A percentile compares a stretch with the other conserved stretches of the same genome.
Conservation (phyloP, 2,329 filamentous ascomycete species). For the Hymenoscyphus scutula region DNA sequence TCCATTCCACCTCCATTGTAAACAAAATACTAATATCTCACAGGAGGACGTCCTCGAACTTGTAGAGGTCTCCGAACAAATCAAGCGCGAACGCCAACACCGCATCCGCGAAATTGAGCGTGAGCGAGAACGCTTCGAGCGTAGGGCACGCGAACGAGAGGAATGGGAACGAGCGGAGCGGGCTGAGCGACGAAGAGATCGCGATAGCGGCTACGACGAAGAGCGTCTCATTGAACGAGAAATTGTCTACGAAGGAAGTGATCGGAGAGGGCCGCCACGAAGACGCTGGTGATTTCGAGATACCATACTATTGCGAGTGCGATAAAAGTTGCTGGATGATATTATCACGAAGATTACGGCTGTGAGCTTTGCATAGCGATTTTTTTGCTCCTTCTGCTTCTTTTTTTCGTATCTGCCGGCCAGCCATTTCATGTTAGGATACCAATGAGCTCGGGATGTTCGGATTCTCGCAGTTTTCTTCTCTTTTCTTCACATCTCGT, state of each 20-base stretch:
- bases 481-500: neutral
- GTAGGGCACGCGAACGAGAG: conserved; percentile 44
- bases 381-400: neutral
- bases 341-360: conserved; percentile 5
- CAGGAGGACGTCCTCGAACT: conserved; percentile 86
- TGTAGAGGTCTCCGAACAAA: conserved; percentile 78
- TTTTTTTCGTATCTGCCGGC: neutral
- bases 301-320: neutral
- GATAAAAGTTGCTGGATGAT: conserved; percentile 1
- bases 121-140: conserved; percentile 52
- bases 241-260: conserved; percentile 55
- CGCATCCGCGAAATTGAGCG: conserved; percentile 54
- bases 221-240: conserved; percentile 67
- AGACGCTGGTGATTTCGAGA: conserved; percentile 10
- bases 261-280: conserved; percentile 4
- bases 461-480: conserved; percentile 4
- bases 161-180: conserved; percentile 44
- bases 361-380: conserved; percentile 11
- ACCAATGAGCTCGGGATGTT: conserved; percentile 3
- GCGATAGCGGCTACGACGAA: conserved; percentile 48
- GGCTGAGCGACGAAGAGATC: conserved; percentile 18
- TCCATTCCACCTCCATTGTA: neutral
- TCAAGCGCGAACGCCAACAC: conserved; percentile 61
- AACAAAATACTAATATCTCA: conserved; percentile 35
- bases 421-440: neutral